Evolutionary conservation across 2,329 filamentous ascomycete genomes (phyloP).

Genomic region (Sordariomycetes sp.): DNA sequence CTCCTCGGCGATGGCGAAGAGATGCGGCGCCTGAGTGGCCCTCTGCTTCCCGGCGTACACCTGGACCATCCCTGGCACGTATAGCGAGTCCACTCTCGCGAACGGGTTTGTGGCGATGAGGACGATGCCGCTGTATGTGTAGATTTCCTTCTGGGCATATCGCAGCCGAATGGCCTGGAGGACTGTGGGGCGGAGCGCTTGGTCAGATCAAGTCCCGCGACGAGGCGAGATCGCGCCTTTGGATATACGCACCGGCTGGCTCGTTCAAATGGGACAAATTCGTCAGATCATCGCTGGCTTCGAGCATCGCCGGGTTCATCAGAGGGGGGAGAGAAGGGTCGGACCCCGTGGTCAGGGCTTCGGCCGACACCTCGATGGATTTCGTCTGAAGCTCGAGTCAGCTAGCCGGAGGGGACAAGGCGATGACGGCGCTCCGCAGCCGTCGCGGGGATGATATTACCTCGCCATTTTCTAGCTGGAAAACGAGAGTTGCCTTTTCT

Average conservation of each 20-base stretch:
- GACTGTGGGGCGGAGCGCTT: slow-evolving; percentile 38
- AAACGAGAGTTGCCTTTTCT: slow-evolving; percentile 76
- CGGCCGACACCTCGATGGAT: slow-evolving; percentile 62
- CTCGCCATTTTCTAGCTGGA: slow-evolving; percentile 86
- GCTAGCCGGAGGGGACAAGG: neutral
- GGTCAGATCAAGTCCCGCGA: neutral
- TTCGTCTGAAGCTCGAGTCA: slow-evolving; percentile 45
- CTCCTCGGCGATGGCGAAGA: slow-evolving; percentile 98
- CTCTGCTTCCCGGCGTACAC: slow-evolving; percentile 96
- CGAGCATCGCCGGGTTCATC: slow-evolving; percentile 97
- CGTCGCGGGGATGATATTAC: slow-evolving; percentile 27
- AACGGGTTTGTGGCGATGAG: slow-evolving; percentile 98
- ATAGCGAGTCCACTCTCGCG: slow-evolving; percentile 91
- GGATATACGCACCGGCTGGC: slow-evolving; percentile 63
- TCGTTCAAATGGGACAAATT: slow-evolving; percentile 97
- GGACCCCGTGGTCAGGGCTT: slow-evolving; percentile 64
- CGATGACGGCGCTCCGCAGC: neutral
- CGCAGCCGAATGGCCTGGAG: slow-evolving; percentile 94
- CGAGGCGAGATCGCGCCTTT: neutral
- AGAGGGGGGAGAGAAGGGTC: slow-evolving; percentile 74
- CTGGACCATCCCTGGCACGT: slow-evolving; percentile 99
- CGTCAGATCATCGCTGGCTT: slow-evolving; percentile 95
- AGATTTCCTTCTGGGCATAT: slow-evolving; percentile 97
- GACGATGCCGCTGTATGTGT: slow-evolving; percentile 98
- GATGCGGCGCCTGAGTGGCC: slow-evolving; percentile 90